Evolutionary conservation across 2,329 filamentous ascomycete genomes (phyloP).

Genomic region (Lasiodiplodia sp.): DNA sequence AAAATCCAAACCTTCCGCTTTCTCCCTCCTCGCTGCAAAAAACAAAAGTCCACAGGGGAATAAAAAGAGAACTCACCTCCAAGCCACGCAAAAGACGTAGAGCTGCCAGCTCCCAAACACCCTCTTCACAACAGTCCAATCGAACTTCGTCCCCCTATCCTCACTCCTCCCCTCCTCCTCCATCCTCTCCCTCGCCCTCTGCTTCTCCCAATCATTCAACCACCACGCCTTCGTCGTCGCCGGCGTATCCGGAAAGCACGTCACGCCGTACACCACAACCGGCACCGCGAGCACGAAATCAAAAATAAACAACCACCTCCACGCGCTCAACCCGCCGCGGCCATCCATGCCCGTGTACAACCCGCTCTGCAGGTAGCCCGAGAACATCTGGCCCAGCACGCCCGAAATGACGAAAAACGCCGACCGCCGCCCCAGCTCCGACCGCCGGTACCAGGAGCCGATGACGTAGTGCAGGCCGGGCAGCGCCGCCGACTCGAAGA

Average conservation of each 20-base stretch:
- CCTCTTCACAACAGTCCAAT: slow-evolving; percentile 48
- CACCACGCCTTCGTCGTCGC: slow-evolving; percentile 53
- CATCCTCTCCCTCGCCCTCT: slow-evolving; percentile 36
- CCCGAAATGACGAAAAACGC: slow-evolving; percentile 24
- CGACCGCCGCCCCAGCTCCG: slow-evolving; percentile 20
- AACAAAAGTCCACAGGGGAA: neutral
- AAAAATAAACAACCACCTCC: slow-evolving; percentile 32
- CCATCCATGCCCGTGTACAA: slow-evolving; percentile 29
- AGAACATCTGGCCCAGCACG: slow-evolving; percentile 31
- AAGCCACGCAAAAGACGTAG: slow-evolving; percentile 52
- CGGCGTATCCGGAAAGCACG: slow-evolving; percentile 55
- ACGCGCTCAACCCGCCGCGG: slow-evolving; percentile 24
- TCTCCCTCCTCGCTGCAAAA: too few relatives aligned
- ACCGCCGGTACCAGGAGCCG: slow-evolving; percentile 29
- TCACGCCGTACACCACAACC: slow-evolving; percentile 46
- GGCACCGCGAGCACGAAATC: slow-evolving; percentile 47
- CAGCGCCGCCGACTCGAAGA: slow-evolving; percentile 26
- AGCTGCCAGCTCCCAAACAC: slow-evolving; percentile 54
- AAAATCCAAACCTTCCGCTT: neutral
- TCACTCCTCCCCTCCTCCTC: slow-evolving; percentile 49
- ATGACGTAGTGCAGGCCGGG: slow-evolving; percentile 34
- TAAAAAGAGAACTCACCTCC: slow-evolving; percentile 9
- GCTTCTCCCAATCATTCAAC: slow-evolving; percentile 41
- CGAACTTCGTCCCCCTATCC: slow-evolving; percentile 41
- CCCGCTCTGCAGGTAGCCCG: slow-evolving; percentile 29